Conservation (phyloP, 345 rosid species). For the Punica granatum region DNA sequence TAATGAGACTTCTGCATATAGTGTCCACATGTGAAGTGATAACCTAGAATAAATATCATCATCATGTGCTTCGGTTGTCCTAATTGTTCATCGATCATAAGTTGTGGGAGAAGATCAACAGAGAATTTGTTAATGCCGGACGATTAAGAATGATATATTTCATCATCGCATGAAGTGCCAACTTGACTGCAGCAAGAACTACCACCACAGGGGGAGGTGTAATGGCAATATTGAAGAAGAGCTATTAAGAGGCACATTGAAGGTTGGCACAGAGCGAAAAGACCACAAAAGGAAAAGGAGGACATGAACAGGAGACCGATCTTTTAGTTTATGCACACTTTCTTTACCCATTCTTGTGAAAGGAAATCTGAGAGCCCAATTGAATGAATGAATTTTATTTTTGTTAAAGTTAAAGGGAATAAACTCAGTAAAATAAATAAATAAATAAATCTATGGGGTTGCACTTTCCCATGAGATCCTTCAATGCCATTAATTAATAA, state of each 20-base stretch:
- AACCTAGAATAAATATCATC: too few relatives aligned
- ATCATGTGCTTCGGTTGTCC: too few relatives aligned
- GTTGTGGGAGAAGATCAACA: too few relatives aligned
- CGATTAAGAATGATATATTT: neutral
- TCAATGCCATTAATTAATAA: constrained; percentile 21
- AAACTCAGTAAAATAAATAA: neutral
- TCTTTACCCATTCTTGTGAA: constrained; percentile 13
- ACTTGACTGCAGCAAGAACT: constrained; percentile 19
- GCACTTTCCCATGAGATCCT: constrained; percentile 14
- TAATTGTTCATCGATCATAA: too few relatives aligned
- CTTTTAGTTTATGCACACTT: neutral
- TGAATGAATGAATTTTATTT: constrained; percentile 7
- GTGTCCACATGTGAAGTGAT: too few relatives aligned
- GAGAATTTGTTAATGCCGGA: neutral
- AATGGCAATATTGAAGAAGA: constrained; percentile 5
- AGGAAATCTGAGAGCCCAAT: constrained; percentile 13
- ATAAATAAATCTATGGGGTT: constrained; percentile 13
- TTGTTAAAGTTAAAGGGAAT: neutral
- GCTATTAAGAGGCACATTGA: constrained; percentile 14
- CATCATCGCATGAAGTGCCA: constrained; percentile 14
- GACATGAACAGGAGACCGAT: neutral
- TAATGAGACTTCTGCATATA: too few relatives aligned
- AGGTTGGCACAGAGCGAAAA: neutral
- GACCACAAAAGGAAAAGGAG: neutral
- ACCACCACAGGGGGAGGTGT: constrained; percentile 2